phyloP scores from a whole-genome alignment of 179 eudicot genomes.

The Drosera spatulata region DNA sequence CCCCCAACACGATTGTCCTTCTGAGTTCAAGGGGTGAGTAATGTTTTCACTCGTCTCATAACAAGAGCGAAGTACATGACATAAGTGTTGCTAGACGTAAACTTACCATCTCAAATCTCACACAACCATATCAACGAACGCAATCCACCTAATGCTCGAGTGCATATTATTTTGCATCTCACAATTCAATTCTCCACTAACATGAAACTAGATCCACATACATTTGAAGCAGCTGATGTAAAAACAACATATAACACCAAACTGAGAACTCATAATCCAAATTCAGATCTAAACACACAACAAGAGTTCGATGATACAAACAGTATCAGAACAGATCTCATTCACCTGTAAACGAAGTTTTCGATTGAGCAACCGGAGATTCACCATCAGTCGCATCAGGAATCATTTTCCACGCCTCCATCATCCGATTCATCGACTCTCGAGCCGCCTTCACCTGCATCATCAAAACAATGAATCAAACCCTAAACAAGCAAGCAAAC shows the following conservation, averaged over 20 bases:
- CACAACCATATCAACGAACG: too few species aligned
- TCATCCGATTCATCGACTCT: slow-evolving; percentile 71
- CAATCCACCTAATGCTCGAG: too few species aligned
- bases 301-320: background rate
- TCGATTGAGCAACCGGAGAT: slow-evolving; percentile 43
- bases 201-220: too few species aligned
- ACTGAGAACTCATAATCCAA: background rate
- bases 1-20: too few species aligned
- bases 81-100: too few species aligned
- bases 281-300: background rate
- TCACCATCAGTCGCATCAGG: slow-evolving; percentile 63
- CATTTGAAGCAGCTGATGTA: too few species aligned
- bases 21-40: too few species aligned
- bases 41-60: too few species aligned
- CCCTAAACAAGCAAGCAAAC: background rate
- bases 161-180: too few species aligned
- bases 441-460: slow-evolving; percentile 71
- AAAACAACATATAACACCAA: background rate
- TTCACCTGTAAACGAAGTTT: slow-evolving; percentile 61
- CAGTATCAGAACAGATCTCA: background rate
- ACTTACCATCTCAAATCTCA: too few species aligned
- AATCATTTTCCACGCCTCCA: slow-evolving; percentile 74
- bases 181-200: too few species aligned
- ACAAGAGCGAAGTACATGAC: too few species aligned
- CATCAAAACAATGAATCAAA: slow-evolving; percentile 7